Conservation (phyloP, 2,329 filamentous ascomycete species). For the Clarireedia paspali region DNA sequence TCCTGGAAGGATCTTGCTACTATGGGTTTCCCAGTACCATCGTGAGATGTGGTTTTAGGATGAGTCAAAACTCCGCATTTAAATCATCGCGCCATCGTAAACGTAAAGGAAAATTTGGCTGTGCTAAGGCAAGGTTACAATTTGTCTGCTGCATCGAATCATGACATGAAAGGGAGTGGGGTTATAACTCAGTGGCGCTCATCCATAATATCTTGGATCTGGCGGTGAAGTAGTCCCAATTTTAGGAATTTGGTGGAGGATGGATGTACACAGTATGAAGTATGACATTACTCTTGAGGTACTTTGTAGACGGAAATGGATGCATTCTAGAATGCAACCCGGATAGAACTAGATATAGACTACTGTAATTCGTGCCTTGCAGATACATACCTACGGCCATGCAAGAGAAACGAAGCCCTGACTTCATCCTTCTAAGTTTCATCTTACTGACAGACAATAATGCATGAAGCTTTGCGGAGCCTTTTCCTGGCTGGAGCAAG, state of each 20-base stretch:
- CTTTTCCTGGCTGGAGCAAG: too few species aligned
- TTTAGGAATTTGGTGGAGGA: neutral
- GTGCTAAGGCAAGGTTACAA: too few species aligned
- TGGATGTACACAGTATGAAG: neutral
- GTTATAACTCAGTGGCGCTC: constrained; percentile 1
- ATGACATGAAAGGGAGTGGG: constrained; percentile 1
- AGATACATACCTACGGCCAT: neutral
- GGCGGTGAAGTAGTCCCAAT: constrained; percentile 1
- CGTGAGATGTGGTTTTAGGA: too few species aligned
- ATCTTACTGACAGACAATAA: too few species aligned
- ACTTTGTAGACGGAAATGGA: neutral
- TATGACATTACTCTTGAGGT: neutral
- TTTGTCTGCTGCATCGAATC: neutral
- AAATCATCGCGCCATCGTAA: neutral
- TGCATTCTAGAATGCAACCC: neutral
- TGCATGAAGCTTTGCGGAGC: too few species aligned
- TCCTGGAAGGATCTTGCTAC: too few species aligned
- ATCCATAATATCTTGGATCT: neutral
- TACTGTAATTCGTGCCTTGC: neutral
- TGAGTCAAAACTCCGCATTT: constrained; percentile 6
- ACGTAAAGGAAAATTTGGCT: too few species aligned
- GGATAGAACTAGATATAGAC: neutral
- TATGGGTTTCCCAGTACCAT: too few species aligned
- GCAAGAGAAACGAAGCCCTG: too few species aligned
- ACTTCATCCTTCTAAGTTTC: too few species aligned